Conservation (phyloP, 495 filamentous ascomycete genomes). For the Pseudotulostoma volvatum region DNA sequence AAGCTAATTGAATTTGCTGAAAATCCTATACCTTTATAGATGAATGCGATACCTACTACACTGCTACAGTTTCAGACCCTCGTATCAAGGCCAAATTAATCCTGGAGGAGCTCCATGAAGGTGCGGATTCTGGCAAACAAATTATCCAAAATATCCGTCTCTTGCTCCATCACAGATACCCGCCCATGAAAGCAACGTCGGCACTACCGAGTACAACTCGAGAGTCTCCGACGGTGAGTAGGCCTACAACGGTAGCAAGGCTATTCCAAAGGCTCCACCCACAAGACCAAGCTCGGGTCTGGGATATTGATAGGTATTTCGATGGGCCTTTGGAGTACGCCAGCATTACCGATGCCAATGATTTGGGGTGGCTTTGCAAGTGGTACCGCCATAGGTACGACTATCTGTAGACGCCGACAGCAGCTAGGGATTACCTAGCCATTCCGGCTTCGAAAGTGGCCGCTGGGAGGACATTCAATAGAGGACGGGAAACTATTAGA, state of each 20-base stretch:
- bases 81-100: slow-evolving; percentile 3
- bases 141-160: slow-evolving; percentile 1
- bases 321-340: too few relatives aligned
- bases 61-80: slow-evolving; percentile 4
- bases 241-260: neutral
- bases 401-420: slow-evolving; percentile 3
- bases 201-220: neutral
- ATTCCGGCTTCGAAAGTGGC: slow-evolving; percentile 5
- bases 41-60: slow-evolving; percentile 5
- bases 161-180: slow-evolving; percentile 2
- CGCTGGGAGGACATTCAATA: slow-evolving; percentile 3
- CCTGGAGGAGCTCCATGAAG: slow-evolving; percentile 3
- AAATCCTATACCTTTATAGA: slow-evolving; percentile 8
- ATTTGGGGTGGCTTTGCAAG: slow-evolving; percentile 4
- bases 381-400: slow-evolving; percentile 2
- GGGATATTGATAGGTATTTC: slow-evolving; percentile 6
- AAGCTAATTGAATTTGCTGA: neutral
- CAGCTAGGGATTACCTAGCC: slow-evolving; percentile 5
- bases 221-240: neutral
- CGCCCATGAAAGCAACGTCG: neutral
- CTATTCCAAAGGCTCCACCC: neutral
- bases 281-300: neutral
- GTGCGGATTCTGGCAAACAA: neutral
- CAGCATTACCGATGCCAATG: neutral
- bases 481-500: slow-evolving; percentile 3